Evolutionary conservation across 768 basidiomycete species (phyloP).

Genomic region (Tricholomella constricta): DNA sequence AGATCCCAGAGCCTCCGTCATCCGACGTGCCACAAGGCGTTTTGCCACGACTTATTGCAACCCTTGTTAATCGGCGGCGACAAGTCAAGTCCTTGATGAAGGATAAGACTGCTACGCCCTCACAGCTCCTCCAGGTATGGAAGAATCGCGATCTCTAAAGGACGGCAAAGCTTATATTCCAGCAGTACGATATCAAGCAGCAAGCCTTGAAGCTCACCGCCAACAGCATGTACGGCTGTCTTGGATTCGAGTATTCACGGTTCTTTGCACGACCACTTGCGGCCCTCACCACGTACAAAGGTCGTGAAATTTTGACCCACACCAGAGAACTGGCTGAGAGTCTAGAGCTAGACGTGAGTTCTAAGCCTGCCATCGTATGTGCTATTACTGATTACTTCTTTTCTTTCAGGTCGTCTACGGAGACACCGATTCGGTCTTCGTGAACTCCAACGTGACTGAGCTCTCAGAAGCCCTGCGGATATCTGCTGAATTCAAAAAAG

Average conservation of each 20-base stretch:
- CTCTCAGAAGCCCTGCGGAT: slow-evolving; percentile 89
- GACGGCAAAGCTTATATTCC: background rate
- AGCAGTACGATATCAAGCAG: slow-evolving; percentile 94
- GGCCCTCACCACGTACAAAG: slow-evolving; percentile 95
- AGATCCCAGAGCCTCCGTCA: slow-evolving; percentile 86
- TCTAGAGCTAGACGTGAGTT: slow-evolving; percentile 81
- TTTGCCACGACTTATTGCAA: slow-evolving; percentile 97
- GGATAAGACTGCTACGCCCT: slow-evolving; percentile 67
- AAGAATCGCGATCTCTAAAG: background rate
- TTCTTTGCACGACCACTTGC: slow-evolving; percentile 98
- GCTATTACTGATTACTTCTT: background rate
- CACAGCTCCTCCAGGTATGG: slow-evolving; percentile 80
- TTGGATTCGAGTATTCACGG: slow-evolving; percentile 95
- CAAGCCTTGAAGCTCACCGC: slow-evolving; percentile 96
- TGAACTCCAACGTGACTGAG: slow-evolving; percentile 92
- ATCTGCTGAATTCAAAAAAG: slow-evolving; percentile 90
- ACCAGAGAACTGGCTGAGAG: slow-evolving; percentile 92
- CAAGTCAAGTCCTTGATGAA: slow-evolving; percentile 97
- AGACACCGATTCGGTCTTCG: slow-evolving; percentile 98
- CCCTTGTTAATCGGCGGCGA: slow-evolving; percentile 85
- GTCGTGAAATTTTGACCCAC: slow-evolving; percentile 93
- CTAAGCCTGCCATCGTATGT: background rate
- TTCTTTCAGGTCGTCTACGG: slow-evolving; percentile 90
- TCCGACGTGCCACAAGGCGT: slow-evolving; percentile 78
- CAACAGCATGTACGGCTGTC: slow-evolving; percentile 99